Base-by-base conservation (phyloP, 257 asterid genomes). In the Asclepias syriaca region DNA sequence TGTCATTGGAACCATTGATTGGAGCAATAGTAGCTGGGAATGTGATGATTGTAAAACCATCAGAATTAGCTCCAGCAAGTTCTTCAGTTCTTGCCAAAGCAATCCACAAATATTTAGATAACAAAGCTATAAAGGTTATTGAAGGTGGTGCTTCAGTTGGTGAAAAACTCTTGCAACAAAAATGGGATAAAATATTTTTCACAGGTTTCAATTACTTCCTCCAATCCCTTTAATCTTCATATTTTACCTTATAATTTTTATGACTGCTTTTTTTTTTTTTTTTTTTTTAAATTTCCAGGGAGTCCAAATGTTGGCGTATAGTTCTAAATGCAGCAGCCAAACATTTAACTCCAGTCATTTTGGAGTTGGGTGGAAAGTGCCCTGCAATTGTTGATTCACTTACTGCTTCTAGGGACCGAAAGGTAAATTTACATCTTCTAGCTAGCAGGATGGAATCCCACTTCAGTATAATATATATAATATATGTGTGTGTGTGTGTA, bases 1-100 rank as follows among this genome's bases (percentile, higher is more conserved):
- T 93, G 58, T 84, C 96, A 22, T 48, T 93, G 84, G 98, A 93
- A 64, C 84, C 93, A 64, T 48, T 93, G 14, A 75, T 93, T 57
- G 98, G 98, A 74, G 98, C 98, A 45, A 86, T 93, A 19, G 92
- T 93, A 5, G 93, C 98, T 8, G 98, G 98, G 19, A 90, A 90
- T 48, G 80, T 79, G 7, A 88, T 70, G 19, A 88, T 85, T 3
- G n/a, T 93, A 39, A 93, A 93, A 48, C 96, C 97, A 15, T 93
- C 98, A 3, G 98, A 93, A 75, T 83, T 81, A 19, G 89, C 98
- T 43, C 96, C 96, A 8, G 80, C 87, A 18, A 83, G 87, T 22
- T 87, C 98, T 21, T 81, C 88, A 5, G 49, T 85, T 8, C 58
- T 93, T 50, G 93, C 93, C 48, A 60, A 77, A 2, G 60, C 80